phyloP scores from a whole-genome alignment of 2,329 filamentous ascomycete genomes.

The Ceratocystis lukuohia region DNA sequence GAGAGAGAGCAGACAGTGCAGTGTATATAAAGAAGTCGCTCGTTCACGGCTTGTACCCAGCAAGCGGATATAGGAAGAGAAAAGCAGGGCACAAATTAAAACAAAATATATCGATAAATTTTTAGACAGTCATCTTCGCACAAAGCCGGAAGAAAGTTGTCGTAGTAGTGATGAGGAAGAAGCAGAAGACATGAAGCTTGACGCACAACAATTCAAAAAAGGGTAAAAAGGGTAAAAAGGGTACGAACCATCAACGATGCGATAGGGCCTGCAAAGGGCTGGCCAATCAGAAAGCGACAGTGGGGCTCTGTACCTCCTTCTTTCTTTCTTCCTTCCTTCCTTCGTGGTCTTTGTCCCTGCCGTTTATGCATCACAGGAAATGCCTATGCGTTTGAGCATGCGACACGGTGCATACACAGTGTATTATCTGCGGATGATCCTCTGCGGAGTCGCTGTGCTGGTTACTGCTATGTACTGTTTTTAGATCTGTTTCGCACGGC shows the following conservation, averaged over 20 bases:
- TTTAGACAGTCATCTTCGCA: too few relatives aligned
- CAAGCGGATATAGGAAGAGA: neutral
- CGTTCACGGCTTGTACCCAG: too few relatives aligned
- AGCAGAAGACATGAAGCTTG: neutral
- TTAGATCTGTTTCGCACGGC: neutral
- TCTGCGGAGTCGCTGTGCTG: neutral
- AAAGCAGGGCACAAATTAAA: neutral
- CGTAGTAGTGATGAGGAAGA: neutral
- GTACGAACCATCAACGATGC: neutral
- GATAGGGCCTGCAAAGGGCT: neutral
- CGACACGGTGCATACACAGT: neutral
- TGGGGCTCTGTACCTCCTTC: conserved; percentile 5
- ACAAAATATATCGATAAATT: too few relatives aligned
- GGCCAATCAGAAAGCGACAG: neutral
- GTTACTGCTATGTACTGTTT: neutral
- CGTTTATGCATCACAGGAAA: conserved; percentile 2
- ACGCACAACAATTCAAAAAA: neutral
- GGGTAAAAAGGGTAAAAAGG: neutral
- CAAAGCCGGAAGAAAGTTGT: neutral
- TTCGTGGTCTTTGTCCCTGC: conserved; percentile 1
- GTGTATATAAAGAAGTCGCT: neutral
- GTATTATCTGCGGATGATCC: too few relatives aligned
- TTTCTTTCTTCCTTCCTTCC: conserved; percentile 6
- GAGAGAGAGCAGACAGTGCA: neutral
- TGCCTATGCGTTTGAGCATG: neutral